These are phyloP conservation scores for Combretum micranthum DNA, from an alignment of 345 rosid species.

Conservation along the genomic window DNA sequence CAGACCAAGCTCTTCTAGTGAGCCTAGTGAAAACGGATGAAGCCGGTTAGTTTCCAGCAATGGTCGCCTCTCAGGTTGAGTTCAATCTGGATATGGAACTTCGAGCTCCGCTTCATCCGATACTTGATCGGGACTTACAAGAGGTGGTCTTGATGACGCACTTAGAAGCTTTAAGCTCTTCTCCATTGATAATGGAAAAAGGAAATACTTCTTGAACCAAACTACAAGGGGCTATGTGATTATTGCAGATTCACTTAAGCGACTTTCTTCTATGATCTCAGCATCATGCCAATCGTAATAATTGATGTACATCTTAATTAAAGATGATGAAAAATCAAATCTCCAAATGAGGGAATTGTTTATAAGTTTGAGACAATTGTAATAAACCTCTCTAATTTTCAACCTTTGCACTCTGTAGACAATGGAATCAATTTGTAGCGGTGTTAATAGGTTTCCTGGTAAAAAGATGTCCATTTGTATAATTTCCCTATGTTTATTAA, in stretches of 20 bases:
- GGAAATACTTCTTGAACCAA: slow-evolving; percentile 28
- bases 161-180: slow-evolving; percentile 82
- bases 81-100: slow-evolving; percentile 56
- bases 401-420: not conserved
- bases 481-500: too few species aligned
- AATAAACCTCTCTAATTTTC: slow-evolving; percentile 10
- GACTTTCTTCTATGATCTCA: not conserved
- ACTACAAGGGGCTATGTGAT: slow-evolving; percentile 5
- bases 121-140: slow-evolving; percentile 38
- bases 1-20: slow-evolving; percentile 76
- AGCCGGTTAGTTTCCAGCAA: slow-evolving; percentile 60
- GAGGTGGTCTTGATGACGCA: slow-evolving; percentile 57
- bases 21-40: slow-evolving; percentile 57
- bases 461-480: too few species aligned
- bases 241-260: not conserved
- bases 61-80: slow-evolving; percentile 48
- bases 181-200: slow-evolving; percentile 45
- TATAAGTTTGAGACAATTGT: slow-evolving; percentile 23
- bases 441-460: too few species aligned
- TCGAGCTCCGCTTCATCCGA: slow-evolving; percentile 52
- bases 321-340: slow-evolving; percentile 5
- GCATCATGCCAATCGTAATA: not conserved
- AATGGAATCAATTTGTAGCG: too few species aligned
- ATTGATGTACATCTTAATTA: slow-evolving; percentile 1
- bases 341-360: slow-evolving; percentile 23